Evolutionary conservation across 202 grass and related monocot species (phyloP).

Genomic region (Sporobolus alterniflorus): DNA sequence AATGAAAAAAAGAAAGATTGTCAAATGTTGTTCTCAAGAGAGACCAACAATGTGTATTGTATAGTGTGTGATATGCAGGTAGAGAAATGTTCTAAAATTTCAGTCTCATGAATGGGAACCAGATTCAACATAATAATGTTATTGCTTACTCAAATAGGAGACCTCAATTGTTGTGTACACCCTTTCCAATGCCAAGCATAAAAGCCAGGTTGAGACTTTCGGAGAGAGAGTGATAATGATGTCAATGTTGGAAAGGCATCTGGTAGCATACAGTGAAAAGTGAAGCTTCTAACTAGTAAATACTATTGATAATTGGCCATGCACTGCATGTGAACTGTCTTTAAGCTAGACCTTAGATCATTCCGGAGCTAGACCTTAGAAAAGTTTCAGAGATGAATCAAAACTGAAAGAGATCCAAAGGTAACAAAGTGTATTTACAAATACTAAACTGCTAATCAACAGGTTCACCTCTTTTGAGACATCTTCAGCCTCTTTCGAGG

Average conservation of each 20-base stretch:
- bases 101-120: neutral
- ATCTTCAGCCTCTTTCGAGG: slow-evolving; percentile 94
- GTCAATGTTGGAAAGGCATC: neutral
- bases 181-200: neutral
- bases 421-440: neutral
- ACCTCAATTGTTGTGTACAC: neutral
- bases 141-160: neutral
- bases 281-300: slow-evolving; percentile 1
- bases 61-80: neutral
- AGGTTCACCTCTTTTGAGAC: slow-evolving; percentile 80
- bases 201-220: neutral
- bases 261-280: slow-evolving; percentile 18
- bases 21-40: neutral
- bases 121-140: neutral
- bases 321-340: slow-evolving; percentile 1
- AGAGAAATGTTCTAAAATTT: neutral
- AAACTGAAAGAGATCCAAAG: neutral
- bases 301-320: neutral
- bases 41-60: neutral
- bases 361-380: neutral
- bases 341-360: neutral
- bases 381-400: neutral
- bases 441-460: neutral
- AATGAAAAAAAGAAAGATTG: neutral
- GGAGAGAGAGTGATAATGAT: neutral